Evolutionary conservation across 2,329 filamentous ascomycete species (phyloP).

Genomic region (Pyrenophora teres): DNA sequence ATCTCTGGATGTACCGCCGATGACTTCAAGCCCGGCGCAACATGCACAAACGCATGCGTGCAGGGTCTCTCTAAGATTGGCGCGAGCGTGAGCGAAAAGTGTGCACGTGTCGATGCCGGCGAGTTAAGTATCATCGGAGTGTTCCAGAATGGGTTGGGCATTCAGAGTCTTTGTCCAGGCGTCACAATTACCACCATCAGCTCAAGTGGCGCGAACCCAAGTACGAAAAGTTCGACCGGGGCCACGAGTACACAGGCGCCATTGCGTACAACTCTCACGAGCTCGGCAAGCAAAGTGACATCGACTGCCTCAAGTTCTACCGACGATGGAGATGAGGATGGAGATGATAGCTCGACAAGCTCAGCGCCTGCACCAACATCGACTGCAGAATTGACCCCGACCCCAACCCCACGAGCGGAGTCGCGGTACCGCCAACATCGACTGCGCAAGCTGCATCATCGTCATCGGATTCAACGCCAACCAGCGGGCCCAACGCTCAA

Average conservation of each 20-base stretch:
- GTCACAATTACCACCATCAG: constrained; percentile 29
- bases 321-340: constrained; percentile 2
- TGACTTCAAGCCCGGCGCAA: constrained; percentile 46
- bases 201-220: constrained; percentile 6
- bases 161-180: constrained; percentile 47
- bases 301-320: constrained; percentile 8
- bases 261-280: background rate
- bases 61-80: constrained; percentile 46
- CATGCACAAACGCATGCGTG: constrained; percentile 48
- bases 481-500: constrained; percentile 33
- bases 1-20: constrained; percentile 48
- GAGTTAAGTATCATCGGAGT: constrained; percentile 50
- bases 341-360: constrained; percentile 11
- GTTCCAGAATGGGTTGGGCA: constrained; percentile 49
- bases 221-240: constrained; percentile 9
- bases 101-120: constrained; percentile 41
- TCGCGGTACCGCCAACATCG: constrained; percentile 14
- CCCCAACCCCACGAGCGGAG: constrained; percentile 19
- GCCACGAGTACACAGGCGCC: constrained; percentile 17
- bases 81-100: constrained; percentile 40
- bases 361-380: constrained; percentile 7
- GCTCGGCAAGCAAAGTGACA: constrained; percentile 3
- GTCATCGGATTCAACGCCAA: constrained; percentile 14
- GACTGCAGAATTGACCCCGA: constrained; percentile 16
- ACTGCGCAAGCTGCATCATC: constrained; percentile 5